Evolutionary conservation across 2,329 filamentous ascomycete genomes (phyloP).

Genomic region (Colletotrichum plurivorum): DNA sequence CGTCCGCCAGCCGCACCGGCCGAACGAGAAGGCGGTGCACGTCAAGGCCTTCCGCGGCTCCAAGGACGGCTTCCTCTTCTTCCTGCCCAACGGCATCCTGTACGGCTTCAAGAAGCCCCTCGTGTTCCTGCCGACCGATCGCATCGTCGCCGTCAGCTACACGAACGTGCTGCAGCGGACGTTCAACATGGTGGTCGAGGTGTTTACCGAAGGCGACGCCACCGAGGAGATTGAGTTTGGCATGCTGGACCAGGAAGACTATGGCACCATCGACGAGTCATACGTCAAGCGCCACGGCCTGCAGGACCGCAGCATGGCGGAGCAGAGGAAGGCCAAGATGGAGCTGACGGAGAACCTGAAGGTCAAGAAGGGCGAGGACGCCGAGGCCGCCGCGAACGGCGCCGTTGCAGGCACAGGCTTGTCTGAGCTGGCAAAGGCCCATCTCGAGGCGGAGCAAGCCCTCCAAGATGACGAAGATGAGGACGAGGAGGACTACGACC

Average conservation of each 20-base stretch:
- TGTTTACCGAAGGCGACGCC: constrained; percentile 63
- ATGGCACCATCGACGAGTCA: constrained; percentile 72
- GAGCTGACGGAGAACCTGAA: constrained; percentile 72
- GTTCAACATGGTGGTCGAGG: constrained; percentile 77
- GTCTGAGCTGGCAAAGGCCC: constrained; percentile 65
- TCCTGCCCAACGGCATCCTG: constrained; percentile 75
- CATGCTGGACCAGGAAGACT: constrained; percentile 80
- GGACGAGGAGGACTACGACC: constrained; percentile 77
- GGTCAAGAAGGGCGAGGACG: constrained; percentile 60
- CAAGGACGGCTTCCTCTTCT: constrained; percentile 79
- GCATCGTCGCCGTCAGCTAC: constrained; percentile 75
- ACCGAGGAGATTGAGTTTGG: constrained; percentile 76
- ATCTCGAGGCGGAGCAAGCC: constrained; percentile 65
- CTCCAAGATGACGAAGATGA: constrained; percentile 74
- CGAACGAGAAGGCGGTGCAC: constrained; percentile 74
- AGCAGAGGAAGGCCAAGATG: constrained; percentile 75
- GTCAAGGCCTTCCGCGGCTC: constrained; percentile 76
- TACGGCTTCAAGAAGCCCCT: constrained; percentile 81
- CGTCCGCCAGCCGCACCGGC: constrained; percentile 70
- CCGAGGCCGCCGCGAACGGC: constrained; percentile 51
- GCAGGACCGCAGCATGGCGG: constrained; percentile 78
- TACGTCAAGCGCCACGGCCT: constrained; percentile 74
- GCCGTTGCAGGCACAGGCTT: constrained; percentile 55
- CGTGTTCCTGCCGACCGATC: constrained; percentile 73
- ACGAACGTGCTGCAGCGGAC: constrained; percentile 77